A percentile compares a stretch with the other conserved stretches of the same genome.
These are phyloP conservation scores for Penicillium sclerotigenum DNA, from an alignment of 2,329 filamentous ascomycete species.

Conservation along the genomic window DNA sequence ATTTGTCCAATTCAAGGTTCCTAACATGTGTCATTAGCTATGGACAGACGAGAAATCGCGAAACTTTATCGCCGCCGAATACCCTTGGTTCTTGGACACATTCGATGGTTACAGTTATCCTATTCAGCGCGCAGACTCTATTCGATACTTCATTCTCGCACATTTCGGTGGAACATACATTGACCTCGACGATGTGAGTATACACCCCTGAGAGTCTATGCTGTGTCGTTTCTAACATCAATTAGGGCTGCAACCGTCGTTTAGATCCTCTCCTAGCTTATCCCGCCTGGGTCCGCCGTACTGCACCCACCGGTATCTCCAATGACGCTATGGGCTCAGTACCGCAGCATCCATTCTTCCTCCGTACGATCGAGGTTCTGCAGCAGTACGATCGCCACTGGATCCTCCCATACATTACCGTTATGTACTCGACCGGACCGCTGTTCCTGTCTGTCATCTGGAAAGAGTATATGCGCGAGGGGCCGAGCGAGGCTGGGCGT, in stretches of 20 bases:
- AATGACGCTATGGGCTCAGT: conserved; percentile 77
- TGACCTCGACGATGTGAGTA: conserved; percentile 67
- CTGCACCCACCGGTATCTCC: conserved; percentile 71
- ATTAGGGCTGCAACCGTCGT: conserved; percentile 63
- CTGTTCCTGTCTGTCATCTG: conserved; percentile 73
- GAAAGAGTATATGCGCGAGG: conserved; percentile 64
- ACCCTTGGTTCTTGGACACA: conserved; percentile 72
- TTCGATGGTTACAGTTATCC: conserved; percentile 72
- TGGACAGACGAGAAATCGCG: conserved; percentile 71
- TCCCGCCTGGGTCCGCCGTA: conserved; percentile 68
- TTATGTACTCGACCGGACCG: conserved; percentile 76
- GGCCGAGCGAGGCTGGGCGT: conserved; percentile 46
- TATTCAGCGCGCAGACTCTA: conserved; percentile 74
- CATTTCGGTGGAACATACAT: conserved; percentile 79
- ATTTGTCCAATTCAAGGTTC: neutral
- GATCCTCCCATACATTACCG: conserved; percentile 69
- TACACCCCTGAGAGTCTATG: neutral
- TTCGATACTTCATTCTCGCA: conserved; percentile 74
- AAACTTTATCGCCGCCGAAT: conserved; percentile 69
- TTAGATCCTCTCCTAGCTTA: conserved; percentile 67
- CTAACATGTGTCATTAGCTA: conserved; percentile 51
- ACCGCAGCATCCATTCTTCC: conserved; percentile 71
- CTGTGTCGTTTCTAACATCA: conserved; percentile 8
- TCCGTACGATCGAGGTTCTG: conserved; percentile 65
- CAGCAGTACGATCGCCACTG: conserved; percentile 66